Conservation (phyloP, 2,329 filamentous ascomycete species). For the Xylaria sp. region DNA sequence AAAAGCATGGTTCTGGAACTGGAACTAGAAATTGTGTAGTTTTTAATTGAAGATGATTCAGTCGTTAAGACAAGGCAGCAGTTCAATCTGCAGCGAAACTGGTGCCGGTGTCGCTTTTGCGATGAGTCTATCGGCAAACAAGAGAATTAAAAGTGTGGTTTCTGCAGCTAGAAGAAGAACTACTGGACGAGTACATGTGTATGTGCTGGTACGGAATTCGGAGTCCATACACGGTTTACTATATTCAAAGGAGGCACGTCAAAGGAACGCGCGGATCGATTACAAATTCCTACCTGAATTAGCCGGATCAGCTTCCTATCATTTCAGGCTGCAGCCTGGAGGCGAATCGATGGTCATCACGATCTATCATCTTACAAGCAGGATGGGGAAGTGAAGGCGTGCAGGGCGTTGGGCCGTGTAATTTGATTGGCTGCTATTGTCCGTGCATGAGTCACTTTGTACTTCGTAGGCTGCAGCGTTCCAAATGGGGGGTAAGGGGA, state of each 20-base stretch:
- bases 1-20: background rate
- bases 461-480: constrained; percentile 5
- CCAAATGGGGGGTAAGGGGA: background rate
- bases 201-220: too few relatives aligned
- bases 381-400: constrained; percentile 9
- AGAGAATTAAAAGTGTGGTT: background rate
- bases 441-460: constrained; percentile 15
- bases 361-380: background rate
- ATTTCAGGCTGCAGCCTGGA: background rate
- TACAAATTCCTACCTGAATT: background rate
- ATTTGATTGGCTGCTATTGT: constrained; percentile 15
- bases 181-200: background rate
- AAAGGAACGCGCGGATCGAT: too few relatives aligned
- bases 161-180: background rate
- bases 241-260: background rate
- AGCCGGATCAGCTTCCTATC: background rate
- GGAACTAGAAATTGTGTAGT: too few relatives aligned
- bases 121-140: constrained; percentile 12
- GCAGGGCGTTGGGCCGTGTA: constrained; percentile 11
- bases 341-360: constrained; percentile 7
- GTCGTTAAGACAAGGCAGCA: too few relatives aligned
- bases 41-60: too few relatives aligned
- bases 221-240: background rate
- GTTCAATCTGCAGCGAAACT: too few relatives aligned
- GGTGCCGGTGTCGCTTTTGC: too few relatives aligned